A percentile compares a stretch with the other conserved stretches of the same genome.
These are phyloP conservation scores for Hypoxylon sp. DNA, from an alignment of 2,329 filamentous ascomycete species.

Conservation along the genomic window DNA sequence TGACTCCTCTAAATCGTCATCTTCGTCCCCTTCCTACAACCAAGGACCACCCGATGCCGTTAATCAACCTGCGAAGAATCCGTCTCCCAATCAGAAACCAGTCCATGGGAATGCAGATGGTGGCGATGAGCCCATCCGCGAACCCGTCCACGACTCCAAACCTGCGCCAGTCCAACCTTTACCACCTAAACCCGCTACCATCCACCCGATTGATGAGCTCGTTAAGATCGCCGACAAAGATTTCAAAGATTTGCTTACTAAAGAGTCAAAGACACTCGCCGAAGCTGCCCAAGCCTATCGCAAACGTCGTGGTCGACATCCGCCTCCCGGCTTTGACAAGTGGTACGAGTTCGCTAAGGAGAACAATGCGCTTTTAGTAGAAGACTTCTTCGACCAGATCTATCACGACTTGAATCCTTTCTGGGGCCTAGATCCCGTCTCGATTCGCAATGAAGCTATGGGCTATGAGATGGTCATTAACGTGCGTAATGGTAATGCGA, in stretches of 20 bases:
- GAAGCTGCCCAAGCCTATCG: conserved; percentile 64
- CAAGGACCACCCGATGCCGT: conserved; percentile 31
- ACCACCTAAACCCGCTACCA: conserved; percentile 38
- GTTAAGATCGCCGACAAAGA: conserved; percentile 59
- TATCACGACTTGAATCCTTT: conserved; percentile 68
- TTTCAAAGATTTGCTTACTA: conserved; percentile 59
- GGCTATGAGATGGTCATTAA: conserved; percentile 75
- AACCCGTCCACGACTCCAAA: conserved; percentile 37
- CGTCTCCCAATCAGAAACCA: conserved; percentile 39
- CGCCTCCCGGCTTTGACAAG: conserved; percentile 64
- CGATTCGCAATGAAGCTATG: conserved; percentile 67
- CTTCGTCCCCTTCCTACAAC: conserved; percentile 23
- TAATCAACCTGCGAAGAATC: conserved; percentile 41
- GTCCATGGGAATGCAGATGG: conserved; percentile 19
- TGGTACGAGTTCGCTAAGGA: conserved; percentile 64
- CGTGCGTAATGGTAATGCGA: conserved; percentile 68
- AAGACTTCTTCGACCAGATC: conserved; percentile 68
- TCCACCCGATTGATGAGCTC: conserved; percentile 63
- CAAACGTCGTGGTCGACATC: conserved; percentile 63
- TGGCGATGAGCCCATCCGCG: conserved; percentile 33
- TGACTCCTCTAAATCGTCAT: conserved; percentile 30
- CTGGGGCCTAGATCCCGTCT: conserved; percentile 66
- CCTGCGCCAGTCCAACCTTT: conserved; percentile 36
- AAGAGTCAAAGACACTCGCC: conserved; percentile 60
- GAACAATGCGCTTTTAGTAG: conserved; percentile 61